phyloP scores from a whole-genome alignment of 140 eudicot species.

The Senecio squalidus region DNA sequence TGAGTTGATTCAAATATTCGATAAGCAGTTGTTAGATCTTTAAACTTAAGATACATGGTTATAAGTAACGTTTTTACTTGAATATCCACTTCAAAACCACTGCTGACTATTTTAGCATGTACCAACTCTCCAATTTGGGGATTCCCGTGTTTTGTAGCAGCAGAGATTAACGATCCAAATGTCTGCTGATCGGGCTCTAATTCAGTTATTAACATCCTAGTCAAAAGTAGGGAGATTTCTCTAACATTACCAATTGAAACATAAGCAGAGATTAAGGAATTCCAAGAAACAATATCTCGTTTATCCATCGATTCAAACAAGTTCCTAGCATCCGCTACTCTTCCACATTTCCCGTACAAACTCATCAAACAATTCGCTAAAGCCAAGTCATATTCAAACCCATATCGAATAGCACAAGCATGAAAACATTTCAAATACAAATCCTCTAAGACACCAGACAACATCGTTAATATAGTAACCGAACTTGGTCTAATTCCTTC shows the following conservation, averaged over 20 bases:
- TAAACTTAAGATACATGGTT: slow-evolving; percentile 54
- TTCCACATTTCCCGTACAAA: slow-evolving; percentile 61
- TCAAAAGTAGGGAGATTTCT: slow-evolving; percentile 36
- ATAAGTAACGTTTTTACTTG: slow-evolving; percentile 69
- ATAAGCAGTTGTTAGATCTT: slow-evolving; percentile 37
- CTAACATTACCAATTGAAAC: slow-evolving; percentile 35
- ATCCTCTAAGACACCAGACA: slow-evolving; percentile 47
- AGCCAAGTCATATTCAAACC: slow-evolving; percentile 37
- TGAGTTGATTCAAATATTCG: slow-evolving; percentile 40
- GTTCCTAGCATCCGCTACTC: slow-evolving; percentile 47
- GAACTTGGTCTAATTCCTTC: slow-evolving; percentile 69
- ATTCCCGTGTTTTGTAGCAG: slow-evolving; percentile 36
- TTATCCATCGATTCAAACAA: slow-evolving; percentile 54
- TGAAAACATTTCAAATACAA: slow-evolving; percentile 44
- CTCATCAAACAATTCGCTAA: slow-evolving; percentile 54
- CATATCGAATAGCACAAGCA: slow-evolving; percentile 40
- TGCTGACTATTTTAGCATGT: slow-evolving; percentile 52
- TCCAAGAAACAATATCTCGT: slow-evolving; percentile 78
- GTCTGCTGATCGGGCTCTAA: slow-evolving; percentile 70
- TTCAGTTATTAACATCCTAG: slow-evolving; percentile 46
- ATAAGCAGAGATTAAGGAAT: slow-evolving; percentile 66
- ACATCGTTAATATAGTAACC: slow-evolving; percentile 59
- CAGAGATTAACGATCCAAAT: slow-evolving; percentile 51
- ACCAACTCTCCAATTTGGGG: slow-evolving; percentile 41
- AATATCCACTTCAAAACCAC: slow-evolving; percentile 46